phyloP scores from a whole-genome alignment of 1,284 basidiomycete species.

The Afroboletus lepidellus region DNA sequence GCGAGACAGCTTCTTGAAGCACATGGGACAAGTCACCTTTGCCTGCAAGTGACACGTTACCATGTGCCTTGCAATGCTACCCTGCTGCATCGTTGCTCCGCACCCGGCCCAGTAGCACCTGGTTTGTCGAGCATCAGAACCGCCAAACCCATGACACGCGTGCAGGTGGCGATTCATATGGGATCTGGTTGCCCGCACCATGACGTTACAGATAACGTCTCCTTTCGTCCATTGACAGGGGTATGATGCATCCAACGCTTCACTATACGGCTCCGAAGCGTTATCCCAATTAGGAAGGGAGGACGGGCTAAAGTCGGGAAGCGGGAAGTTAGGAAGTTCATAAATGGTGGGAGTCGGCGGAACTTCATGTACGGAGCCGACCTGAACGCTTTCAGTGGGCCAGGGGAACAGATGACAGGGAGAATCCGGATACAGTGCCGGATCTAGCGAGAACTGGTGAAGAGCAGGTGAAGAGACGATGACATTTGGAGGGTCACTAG shows the following conservation, averaged over 20 bases:
- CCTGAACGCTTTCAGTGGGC: slow-evolving; percentile 1
- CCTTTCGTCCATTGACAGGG: slow-evolving; percentile 24
- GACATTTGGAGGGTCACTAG: background rate
- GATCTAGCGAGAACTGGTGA: background rate
- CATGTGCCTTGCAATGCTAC: slow-evolving; percentile 32
- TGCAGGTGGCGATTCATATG: slow-evolving; percentile 31
- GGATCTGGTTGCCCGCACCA: slow-evolving; percentile 26
- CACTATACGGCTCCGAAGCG: background rate
- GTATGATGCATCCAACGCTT: slow-evolving; percentile 5
- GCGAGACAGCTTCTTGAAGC: slow-evolving; percentile 30
- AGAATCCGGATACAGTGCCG: background rate
- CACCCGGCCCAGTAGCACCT: slow-evolving; percentile 24
- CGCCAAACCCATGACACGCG: slow-evolving; percentile 22
- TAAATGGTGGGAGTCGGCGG: background rate
- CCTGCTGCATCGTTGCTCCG: slow-evolving; percentile 27
- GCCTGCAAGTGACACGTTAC: slow-evolving; percentile 30
- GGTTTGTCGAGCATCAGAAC: slow-evolving; percentile 23
- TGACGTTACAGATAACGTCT: slow-evolving; percentile 13
- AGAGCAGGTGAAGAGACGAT: background rate
- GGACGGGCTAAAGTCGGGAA: background rate
- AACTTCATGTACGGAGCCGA: slow-evolving; percentile 5
- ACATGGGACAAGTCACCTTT: slow-evolving; percentile 30
- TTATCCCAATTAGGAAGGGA: background rate
- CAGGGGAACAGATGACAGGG: slow-evolving; percentile 3
- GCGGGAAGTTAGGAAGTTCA: background rate